Evolutionary conservation across 2,329 filamentous ascomycete species (phyloP).

Genomic region (Pseudocercospora pini-densiflorae): DNA sequence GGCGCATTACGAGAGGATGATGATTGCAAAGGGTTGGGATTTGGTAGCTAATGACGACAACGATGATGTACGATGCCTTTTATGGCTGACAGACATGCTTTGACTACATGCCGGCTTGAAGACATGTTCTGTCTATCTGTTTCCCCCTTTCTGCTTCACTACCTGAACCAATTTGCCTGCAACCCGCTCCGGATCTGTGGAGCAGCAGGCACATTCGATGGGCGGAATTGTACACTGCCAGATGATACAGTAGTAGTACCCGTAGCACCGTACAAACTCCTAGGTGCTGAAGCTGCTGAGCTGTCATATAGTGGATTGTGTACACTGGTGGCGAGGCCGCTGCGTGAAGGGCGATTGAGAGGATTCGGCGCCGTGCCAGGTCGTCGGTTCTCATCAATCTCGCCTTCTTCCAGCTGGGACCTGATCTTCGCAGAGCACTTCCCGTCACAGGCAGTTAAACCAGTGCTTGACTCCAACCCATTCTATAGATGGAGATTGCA

Average conservation of each 20-base stretch:
- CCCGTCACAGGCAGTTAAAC: background rate
- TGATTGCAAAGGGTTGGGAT: conserved; percentile 80
- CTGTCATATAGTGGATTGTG: background rate
- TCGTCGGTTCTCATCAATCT: conserved; percentile 9
- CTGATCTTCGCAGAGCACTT: background rate
- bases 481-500: conserved; percentile 2
- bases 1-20: conserved; percentile 86
- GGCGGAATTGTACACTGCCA: conserved; percentile 15
- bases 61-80: background rate
- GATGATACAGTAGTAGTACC: conserved; percentile 9
- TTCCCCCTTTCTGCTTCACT: background rate
- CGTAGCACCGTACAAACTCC: conserved; percentile 8
- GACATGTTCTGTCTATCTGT: background rate
- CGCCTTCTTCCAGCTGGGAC: background rate
- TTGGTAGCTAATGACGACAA: conserved; percentile 44
- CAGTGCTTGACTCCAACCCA: background rate
- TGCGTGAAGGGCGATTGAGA: background rate
- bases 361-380: background rate
- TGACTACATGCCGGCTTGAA: background rate
- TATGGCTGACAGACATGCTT: background rate
- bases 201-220: conserved; percentile 1
- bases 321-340: background rate
- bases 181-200: conserved; percentile 11
- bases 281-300: conserved; percentile 4
- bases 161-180: conserved; percentile 12